Base-by-base conservation (phyloP, 805 yeast genomes). In the Nakazawaea laoshanensis region DNA sequence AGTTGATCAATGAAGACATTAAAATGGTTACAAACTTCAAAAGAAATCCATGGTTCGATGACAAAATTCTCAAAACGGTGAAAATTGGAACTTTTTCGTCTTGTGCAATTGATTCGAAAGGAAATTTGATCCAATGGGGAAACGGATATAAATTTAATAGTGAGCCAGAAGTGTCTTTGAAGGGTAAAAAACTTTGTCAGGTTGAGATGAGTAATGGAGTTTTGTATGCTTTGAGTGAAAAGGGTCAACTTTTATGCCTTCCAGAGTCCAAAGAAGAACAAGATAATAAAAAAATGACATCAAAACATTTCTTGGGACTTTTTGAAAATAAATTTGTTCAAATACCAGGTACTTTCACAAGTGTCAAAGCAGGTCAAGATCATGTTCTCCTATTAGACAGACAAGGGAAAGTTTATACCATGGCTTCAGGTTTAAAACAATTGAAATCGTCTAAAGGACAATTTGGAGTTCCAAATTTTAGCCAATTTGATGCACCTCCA, bases 81-180 rank as follows among this genome's bases (percentile, higher is more conserved):
- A 59, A 63, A 14, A 48, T 85, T 2, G 60, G 65, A 16, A 64
- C 63, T 4, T 53, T 55, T 10, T 58, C 72, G 6, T 76, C 70
- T 19, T 56, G 66, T 4, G 86, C 86, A 0, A 70, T 85, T 12
- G 71, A 77, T 39, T 63, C 65, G 1, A 69, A 67, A 11, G 97
- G 96, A 13, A 70, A 80, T 46, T 63, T 86, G 20, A 75, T 74
- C 35, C 82, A 80, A 48, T 85, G 88, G 83, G 74, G 76, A n/a
- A 46, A 52, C 19, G 69, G 65, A 1, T 48, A 47, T 34, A 47
- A 53, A 27, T 37, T 43, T 11, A 52, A 60, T 12, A 37, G 47
- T 4, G 42, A 41, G 2, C 66, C 68, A 3, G 36, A 46, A 29
- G 36, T 48, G 15, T 55, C 74, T 3, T 40, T 79, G 12, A 60